These are phyloP conservation scores for Trichoderma koningiopsis DNA, from an alignment of 2,329 filamentous ascomycete species.

Conservation along the genomic window DNA sequence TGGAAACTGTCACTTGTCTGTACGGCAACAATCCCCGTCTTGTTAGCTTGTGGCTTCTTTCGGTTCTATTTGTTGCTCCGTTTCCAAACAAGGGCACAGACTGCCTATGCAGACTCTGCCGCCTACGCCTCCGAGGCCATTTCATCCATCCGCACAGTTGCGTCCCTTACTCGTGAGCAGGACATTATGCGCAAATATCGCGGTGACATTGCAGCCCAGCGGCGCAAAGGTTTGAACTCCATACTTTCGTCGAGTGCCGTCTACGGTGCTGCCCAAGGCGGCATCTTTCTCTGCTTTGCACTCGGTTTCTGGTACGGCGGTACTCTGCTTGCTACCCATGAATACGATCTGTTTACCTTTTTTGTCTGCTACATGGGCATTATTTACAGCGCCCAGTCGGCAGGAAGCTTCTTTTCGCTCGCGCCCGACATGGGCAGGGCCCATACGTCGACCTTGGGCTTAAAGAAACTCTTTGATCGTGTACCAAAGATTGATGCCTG, in stretches of 20 bases:
- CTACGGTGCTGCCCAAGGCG: constrained; percentile 81
- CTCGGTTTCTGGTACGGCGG: constrained; percentile 94
- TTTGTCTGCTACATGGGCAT: constrained; percentile 88
- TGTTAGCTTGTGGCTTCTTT: constrained; percentile 81
- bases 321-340: constrained; percentile 67
- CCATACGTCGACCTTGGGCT: constrained; percentile 75
- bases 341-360: constrained; percentile 83
- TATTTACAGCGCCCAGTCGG: constrained; percentile 90
- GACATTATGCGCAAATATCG: constrained; percentile 78
- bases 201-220: constrained; percentile 65
- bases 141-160: constrained; percentile 90
- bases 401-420: constrained; percentile 85
- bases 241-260: constrained; percentile 75
- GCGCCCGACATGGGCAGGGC: constrained; percentile 94
- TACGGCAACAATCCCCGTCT: constrained; percentile 73
- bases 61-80: constrained; percentile 81
- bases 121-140: constrained; percentile 92
- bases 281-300: constrained; percentile 81
- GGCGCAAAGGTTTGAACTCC: constrained; percentile 68
- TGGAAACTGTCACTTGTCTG: constrained; percentile 90
- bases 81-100: constrained; percentile 78
- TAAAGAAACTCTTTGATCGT: constrained; percentile 83
- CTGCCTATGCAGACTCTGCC: constrained; percentile 77
- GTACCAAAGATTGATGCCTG: constrained; percentile 81
- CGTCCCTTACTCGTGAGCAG: constrained; percentile 81